These are phyloP conservation scores for Plantago rigida DNA, from an alignment of 305 asterid species.

Conservation along the genomic window DNA sequence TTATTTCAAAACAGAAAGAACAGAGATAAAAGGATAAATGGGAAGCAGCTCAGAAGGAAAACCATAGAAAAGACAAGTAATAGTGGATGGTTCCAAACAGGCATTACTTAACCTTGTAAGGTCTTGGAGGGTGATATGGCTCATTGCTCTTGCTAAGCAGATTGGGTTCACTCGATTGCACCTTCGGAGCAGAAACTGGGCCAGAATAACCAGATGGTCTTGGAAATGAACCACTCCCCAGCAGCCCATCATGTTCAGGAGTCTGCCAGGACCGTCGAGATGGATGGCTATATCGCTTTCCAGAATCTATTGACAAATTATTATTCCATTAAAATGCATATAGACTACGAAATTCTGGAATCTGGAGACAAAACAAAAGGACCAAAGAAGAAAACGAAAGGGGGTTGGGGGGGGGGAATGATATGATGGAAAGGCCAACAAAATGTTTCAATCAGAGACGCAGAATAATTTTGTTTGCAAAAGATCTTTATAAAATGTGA, in stretches of 20 bases:
- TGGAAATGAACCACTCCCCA: conserved; percentile 95
- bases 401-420: too few species aligned
- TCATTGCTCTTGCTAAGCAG: conserved; percentile 69
- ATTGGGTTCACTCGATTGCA: conserved; percentile 46
- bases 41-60: conserved; percentile 2
- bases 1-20: background rate
- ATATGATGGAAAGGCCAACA: background rate
- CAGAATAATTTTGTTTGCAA: background rate
- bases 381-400: background rate
- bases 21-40: background rate
- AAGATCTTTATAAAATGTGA: conserved; percentile 1
- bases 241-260: conserved; percentile 91
- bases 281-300: conserved; percentile 52
- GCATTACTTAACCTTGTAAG: conserved; percentile 60
- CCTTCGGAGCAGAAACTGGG: conserved; percentile 54
- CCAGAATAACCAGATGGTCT: conserved; percentile 61
- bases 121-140: conserved; percentile 95
- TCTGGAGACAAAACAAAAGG: background rate
- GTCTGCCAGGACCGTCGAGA: conserved; percentile 73
- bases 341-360: background rate
- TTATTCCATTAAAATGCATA: conserved; percentile 9
- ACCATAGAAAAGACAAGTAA: conserved; percentile 14
- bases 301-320: conserved; percentile 51
- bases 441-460: background rate
- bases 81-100: conserved; percentile 9